Base-by-base conservation (phyloP, 352 stramenopile species). In the Paralagenidium karlingii region DNA sequence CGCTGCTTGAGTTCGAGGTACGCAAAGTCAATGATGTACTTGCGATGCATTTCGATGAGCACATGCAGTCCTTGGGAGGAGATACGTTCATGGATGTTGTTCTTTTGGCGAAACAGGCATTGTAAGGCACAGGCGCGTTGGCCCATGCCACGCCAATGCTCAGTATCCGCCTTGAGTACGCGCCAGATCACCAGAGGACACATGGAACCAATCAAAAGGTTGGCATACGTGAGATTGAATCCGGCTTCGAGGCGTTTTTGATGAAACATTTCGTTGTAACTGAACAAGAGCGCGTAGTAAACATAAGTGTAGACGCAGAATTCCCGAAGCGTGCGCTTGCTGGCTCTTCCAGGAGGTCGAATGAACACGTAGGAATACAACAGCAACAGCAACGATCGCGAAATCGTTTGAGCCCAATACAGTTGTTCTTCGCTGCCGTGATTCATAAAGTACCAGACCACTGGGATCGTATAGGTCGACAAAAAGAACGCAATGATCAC, bases 121-220 rank as follows among this genome's bases (percentile, higher is more conserved):
- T 88, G 75, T 0, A 86, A 51, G 21, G 53, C 44, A 6, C 67
- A 64, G 0, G 71, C 75, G 24, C 71, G 67, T 22, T 59, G 47
- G 9, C 69, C 68, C 0, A 89, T 42, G 2, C 74, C 70, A 16
- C 74, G 59, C 74, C 74, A 88, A 43, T 88, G 58, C 32, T 65
- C 60, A 7, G 74, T 88, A 37, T 88, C 74, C 3, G 74, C 74
- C 16, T 62, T 66, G 10, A 89, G 52, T 13, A 86, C 55, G 40
- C 71, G 58, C 71, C 68, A 86, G 42, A 87, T 68, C 8, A 82
- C 58, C 8, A 84, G 48, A 5, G 77, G 77, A 20, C 57, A 62
- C 7, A 82, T 36, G 0, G 64, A 58, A 7, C 51, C 62, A 59
- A 66, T 88, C 20, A 63, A 57, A 29, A 82, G 36, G 24, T 57